Evolutionary conservation across 2,329 filamentous ascomycete species (phyloP).

Genomic region (Ophiostoma fasciatum): DNA sequence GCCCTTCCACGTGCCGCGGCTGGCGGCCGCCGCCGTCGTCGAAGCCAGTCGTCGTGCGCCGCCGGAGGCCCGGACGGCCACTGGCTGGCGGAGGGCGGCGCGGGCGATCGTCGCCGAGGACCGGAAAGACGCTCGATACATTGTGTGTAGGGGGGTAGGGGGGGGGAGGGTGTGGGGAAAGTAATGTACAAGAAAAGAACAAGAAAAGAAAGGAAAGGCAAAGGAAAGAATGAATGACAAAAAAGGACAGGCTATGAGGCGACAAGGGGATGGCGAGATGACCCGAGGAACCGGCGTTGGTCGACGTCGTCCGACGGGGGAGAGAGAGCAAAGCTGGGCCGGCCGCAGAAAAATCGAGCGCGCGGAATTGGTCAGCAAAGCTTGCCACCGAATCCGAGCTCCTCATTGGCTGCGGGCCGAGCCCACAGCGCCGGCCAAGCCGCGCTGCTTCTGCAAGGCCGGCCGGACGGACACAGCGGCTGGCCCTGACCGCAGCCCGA

Average conservation of each 20-base stretch:
- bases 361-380: constrained; percentile 8
- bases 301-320: too few relatives aligned
- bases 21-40: constrained; percentile 43
- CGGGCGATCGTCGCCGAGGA: constrained; percentile 28
- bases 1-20: constrained; percentile 71
- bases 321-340: too few relatives aligned
- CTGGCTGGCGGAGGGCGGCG: constrained; percentile 25
- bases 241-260: neutral
- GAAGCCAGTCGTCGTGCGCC: constrained; percentile 32
- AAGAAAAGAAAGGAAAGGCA: neutral
- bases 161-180: neutral
- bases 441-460: too few relatives aligned
- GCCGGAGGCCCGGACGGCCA: too few relatives aligned
- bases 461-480: too few relatives aligned
- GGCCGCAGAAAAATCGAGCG: constrained; percentile 6
- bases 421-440: too few relatives aligned
- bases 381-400: neutral
- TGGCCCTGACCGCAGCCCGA: too few relatives aligned
- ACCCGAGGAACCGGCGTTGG: too few relatives aligned
- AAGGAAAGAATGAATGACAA: neutral
- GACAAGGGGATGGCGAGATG: neutral
- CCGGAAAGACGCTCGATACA: constrained; percentile 39
- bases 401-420: constrained; percentile 2
- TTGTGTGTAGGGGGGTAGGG: constrained; percentile 14
- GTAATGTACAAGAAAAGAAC: constrained; percentile 2